A percentile compares a stretch with the other conserved stretches of the same genome.
Evolutionary conservation across 108 stramenopile genomes (phyloP).

Genomic region (Mediolabrus comicus): DNA sequence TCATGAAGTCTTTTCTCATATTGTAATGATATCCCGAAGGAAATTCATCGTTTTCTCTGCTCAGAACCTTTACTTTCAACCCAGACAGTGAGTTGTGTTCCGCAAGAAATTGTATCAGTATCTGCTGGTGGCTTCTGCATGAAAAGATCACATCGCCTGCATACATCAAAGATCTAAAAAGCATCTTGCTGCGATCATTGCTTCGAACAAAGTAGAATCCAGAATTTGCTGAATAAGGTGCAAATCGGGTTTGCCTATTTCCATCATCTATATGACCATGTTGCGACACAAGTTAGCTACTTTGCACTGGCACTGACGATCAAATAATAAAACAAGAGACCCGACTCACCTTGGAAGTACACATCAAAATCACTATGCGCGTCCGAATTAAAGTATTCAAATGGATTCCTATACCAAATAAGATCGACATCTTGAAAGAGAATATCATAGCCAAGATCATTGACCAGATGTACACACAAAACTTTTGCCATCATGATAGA

Average conservation of each 20-base stretch:
- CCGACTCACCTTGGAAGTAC: conserved; percentile 69
- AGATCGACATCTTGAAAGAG: conserved; percentile 86
- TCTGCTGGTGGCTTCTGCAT: conserved; percentile 69
- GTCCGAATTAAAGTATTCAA: conserved; percentile 51
- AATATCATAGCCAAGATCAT: conserved; percentile 71
- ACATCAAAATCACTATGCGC: conserved; percentile 53
- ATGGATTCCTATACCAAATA: conserved; percentile 69
- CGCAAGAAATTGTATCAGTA: conserved; percentile 53
- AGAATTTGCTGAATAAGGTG: conserved; percentile 74
- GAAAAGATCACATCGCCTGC: conserved; percentile 61
- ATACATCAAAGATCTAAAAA: conserved; percentile 56
- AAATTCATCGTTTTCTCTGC: conserved; percentile 54
- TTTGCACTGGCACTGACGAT: conserved; percentile 2
- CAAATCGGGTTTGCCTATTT: conserved; percentile 44
- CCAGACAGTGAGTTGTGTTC: conserved; percentile 65
- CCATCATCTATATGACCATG: neutral
- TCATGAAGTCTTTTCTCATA: conserved; percentile 39
- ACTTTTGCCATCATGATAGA: conserved; percentile 90
- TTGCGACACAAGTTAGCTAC: neutral
- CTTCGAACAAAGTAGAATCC: conserved; percentile 87
- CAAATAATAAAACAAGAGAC: conserved; percentile 50
- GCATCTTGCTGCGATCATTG: conserved; percentile 52
- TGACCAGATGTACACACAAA: conserved; percentile 69
- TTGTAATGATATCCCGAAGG: conserved; percentile 58
- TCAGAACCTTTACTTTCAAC: conserved; percentile 65